A percentile compares a stretch with the other conserved stretches of the same genome.
These are phyloP conservation scores for Acephala macrosclerotiorum DNA, from an alignment of 2,329 filamentous ascomycete genomes.

Conservation along the genomic window DNA sequence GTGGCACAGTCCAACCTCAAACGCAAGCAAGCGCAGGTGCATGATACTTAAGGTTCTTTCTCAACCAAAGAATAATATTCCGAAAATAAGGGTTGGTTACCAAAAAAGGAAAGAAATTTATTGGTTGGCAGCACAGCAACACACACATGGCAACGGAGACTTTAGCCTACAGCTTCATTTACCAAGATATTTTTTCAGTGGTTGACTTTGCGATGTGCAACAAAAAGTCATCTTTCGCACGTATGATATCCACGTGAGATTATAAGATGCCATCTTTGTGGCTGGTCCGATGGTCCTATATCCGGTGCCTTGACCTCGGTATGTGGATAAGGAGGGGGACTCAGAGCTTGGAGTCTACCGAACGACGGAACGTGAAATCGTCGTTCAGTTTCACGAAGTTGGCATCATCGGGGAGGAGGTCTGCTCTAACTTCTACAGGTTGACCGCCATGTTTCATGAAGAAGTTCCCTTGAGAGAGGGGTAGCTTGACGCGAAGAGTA, in stretches of 20 bases:
- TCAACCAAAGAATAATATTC: slow-evolving; percentile 7
- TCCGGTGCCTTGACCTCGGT: not conserved
- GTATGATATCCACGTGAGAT: slow-evolving; percentile 9
- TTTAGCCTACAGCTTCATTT: slow-evolving; percentile 26
- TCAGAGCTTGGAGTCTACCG: slow-evolving; percentile 5
- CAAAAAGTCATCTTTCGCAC: slow-evolving; percentile 16
- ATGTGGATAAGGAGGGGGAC: not conserved
- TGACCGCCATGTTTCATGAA: slow-evolving; percentile 40
- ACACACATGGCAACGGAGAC: slow-evolving; percentile 8
- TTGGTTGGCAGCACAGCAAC: not conserved
- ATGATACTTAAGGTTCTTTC: not conserved
- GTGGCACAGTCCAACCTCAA: slow-evolving; percentile 11
- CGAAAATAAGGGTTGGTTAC: slow-evolving; percentile 2
- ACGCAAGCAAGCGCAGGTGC: slow-evolving; percentile 7
- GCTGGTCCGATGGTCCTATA: slow-evolving; percentile 4
- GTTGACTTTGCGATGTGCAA: slow-evolving; percentile 30
- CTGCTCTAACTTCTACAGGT: slow-evolving; percentile 40
- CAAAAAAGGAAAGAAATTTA: not conserved
- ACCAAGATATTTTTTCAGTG: slow-evolving; percentile 25
- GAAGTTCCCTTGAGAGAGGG: slow-evolving; percentile 39
- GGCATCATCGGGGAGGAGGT: slow-evolving; percentile 36
- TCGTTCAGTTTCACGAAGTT: slow-evolving; percentile 40
- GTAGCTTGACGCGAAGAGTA: slow-evolving; percentile 38
- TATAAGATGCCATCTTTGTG: not conserved
- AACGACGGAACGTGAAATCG: slow-evolving; percentile 34